These are phyloP conservation scores for Diospyros kaki DNA, from an alignment of 148 eudicot species.

Conservation along the genomic window DNA sequence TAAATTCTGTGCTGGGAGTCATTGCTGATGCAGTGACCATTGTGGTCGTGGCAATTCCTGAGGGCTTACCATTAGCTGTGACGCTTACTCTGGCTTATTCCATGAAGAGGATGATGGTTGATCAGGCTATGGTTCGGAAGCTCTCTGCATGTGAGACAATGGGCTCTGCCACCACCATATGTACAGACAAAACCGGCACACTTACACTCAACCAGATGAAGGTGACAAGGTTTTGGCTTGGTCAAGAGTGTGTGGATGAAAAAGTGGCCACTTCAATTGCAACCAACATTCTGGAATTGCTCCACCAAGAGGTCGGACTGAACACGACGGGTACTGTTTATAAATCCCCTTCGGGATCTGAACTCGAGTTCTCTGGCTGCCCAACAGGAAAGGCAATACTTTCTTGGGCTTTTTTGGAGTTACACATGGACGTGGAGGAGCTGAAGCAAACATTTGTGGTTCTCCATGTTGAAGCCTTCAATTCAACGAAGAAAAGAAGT, in stretches of 20 bases:
- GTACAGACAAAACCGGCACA: slow-evolving; percentile 18
- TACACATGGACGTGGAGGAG: slow-evolving; percentile 15
- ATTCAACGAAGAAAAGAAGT: slow-evolving; percentile 17
- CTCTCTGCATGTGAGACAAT: slow-evolving; percentile 13
- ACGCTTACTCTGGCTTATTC: slow-evolving; percentile 21
- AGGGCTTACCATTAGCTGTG: slow-evolving; percentile 12
- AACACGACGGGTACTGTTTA: slow-evolving; percentile 2
- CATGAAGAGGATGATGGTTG: slow-evolving; percentile 17
- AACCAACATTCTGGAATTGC: slow-evolving; percentile 10
- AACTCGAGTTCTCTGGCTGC: slow-evolving; percentile 18
- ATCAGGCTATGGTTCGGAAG: slow-evolving; percentile 11
- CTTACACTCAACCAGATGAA: slow-evolving; percentile 10
- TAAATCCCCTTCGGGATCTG: background rate
- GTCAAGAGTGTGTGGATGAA: slow-evolving; percentile 4
- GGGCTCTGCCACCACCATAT: slow-evolving; percentile 15
- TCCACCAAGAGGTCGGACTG: slow-evolving; percentile 6
- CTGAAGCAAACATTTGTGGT: slow-evolving; percentile 4
- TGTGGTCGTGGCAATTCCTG: background rate
- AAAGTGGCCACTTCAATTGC: background rate
- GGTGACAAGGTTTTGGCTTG: slow-evolving; percentile 19
- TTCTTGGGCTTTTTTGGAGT: slow-evolving; percentile 14
- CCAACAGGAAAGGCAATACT: slow-evolving; percentile 23
- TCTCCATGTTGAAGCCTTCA: slow-evolving; percentile 16
- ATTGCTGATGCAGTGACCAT: background rate
- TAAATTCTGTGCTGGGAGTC: background rate